Evolutionary conservation across 345 rosid genomes (phyloP).

Genomic region (Eucalyptus tenuipes): DNA sequence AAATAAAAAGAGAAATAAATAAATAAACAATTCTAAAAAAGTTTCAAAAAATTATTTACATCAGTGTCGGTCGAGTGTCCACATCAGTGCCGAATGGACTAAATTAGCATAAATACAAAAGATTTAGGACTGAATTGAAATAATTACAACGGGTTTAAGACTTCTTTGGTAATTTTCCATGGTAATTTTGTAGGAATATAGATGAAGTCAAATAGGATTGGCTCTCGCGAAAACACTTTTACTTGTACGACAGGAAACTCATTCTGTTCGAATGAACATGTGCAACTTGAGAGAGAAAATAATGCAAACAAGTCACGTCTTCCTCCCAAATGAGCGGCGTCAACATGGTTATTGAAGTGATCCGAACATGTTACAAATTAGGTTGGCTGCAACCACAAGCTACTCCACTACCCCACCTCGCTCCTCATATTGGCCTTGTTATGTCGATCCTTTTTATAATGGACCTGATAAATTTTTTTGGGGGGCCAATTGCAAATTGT

Average conservation of each 20-base stretch:
- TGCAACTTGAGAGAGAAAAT: not conserved
- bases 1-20: too few species aligned
- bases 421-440: not conserved
- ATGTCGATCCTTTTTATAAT: not conserved
- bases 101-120: accelerated
- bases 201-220: not conserved
- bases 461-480: not conserved
- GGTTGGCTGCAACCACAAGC: not conserved
- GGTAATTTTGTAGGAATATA: not conserved
- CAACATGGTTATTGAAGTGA: not conserved
- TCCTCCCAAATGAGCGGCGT: not conserved
- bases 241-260: not conserved
- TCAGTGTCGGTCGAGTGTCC: too few species aligned
- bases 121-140: accelerated
- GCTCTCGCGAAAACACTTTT: not conserved
- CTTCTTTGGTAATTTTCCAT: too few species aligned
- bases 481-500: not conserved
- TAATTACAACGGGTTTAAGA: too few species aligned
- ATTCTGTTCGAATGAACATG: not conserved
- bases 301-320: not conserved
- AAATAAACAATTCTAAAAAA: too few species aligned
- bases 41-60: too few species aligned
- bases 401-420: not conserved
- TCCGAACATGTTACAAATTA: not conserved
- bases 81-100: accelerated